phyloP scores from a whole-genome alignment of 2,329 filamentous ascomycete genomes.

The Penicillium sp. region DNA sequence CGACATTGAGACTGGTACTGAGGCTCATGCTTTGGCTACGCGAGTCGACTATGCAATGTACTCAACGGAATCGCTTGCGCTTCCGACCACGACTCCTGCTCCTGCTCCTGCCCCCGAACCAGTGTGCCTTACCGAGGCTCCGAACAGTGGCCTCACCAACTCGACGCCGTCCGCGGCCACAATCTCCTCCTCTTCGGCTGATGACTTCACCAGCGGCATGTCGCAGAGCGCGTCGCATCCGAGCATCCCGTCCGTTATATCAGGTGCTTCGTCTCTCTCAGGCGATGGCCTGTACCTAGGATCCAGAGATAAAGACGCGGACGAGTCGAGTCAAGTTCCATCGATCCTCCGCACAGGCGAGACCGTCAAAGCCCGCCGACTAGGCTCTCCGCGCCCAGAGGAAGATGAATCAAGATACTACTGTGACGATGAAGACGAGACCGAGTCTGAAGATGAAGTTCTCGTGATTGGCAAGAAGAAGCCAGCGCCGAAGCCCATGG shows the following conservation, averaged over 20 bases:
- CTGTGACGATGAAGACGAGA: conserved; percentile 46
- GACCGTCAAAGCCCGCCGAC: conserved; percentile 40
- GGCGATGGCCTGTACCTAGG: conserved; percentile 37
- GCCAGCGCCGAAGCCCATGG: conserved; percentile 23
- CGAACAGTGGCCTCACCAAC: conserved; percentile 30
- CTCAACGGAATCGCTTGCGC: conserved; percentile 24
- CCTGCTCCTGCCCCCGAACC: conserved; percentile 5
- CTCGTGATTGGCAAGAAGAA: conserved; percentile 45
- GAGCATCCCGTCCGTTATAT: conserved; percentile 50
- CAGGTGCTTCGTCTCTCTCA: conserved; percentile 50
- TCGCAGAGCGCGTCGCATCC: conserved; percentile 52
- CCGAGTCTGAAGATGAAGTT: conserved; percentile 47
- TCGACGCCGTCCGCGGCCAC: conserved; percentile 49
- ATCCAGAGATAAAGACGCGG: conserved; percentile 30
- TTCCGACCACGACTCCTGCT: conserved; percentile 18
- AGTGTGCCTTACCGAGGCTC: conserved; percentile 23
- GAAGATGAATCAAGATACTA: conserved; percentile 45
- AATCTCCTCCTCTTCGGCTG: conserved; percentile 50
- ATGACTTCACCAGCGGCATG: conserved; percentile 49
- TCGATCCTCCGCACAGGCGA: conserved; percentile 46
- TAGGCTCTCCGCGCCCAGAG: conserved; percentile 29
- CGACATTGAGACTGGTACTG: conserved; percentile 26
- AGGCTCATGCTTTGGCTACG: conserved; percentile 12
- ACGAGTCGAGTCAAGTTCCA: conserved; percentile 32
- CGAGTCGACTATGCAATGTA: conserved; percentile 30